phyloP scores from a whole-genome alignment of 768 basidiomycete genomes.

The Royoungia palumana region DNA sequence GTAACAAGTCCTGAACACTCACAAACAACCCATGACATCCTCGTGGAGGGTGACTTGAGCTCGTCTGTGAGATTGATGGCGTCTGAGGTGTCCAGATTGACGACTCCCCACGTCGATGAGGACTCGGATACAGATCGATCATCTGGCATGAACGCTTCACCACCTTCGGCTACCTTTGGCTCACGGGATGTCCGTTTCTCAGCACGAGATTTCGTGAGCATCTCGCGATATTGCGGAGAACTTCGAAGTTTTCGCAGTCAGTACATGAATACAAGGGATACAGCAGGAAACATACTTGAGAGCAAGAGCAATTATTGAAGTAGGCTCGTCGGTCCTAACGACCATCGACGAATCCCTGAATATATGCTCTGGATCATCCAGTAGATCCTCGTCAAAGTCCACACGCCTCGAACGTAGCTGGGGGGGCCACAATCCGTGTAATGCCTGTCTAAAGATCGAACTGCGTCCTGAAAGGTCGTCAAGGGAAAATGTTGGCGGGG shows the following conservation, averaged over 20 bases:
- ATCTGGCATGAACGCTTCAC: constrained; percentile 91
- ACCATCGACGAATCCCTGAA: constrained; percentile 94
- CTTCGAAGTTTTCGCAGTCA: constrained; percentile 35
- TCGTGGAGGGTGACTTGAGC: constrained; percentile 69
- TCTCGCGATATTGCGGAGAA: constrained; percentile 79
- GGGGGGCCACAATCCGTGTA: constrained; percentile 68
- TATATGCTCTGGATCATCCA: constrained; percentile 84
- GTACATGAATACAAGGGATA: background rate
- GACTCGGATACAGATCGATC: constrained; percentile 79
- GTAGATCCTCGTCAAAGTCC: constrained; percentile 64
- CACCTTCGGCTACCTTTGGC: constrained; percentile 55
- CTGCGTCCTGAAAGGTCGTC: constrained; percentile 51
- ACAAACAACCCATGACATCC: constrained; percentile 81
- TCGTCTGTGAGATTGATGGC: constrained; percentile 72
- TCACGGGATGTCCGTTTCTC: constrained; percentile 68
- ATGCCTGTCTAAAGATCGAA: constrained; percentile 71
- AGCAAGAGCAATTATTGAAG: constrained; percentile 94
- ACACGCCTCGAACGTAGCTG: constrained; percentile 49
- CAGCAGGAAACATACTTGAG: constrained; percentile 59
- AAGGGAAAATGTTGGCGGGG: constrained; percentile 49
- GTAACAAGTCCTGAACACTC: constrained; percentile 27
- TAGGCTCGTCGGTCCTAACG: constrained; percentile 94
- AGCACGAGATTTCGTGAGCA: constrained; percentile 71
- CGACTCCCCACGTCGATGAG: constrained; percentile 89
- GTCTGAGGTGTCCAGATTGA: constrained; percentile 73